A percentile compares a stretch with the other conserved stretches of the same genome.
These are phyloP conservation scores for Apiospora hydei DNA, from an alignment of 2,329 filamentous ascomycete species.

Conservation along the genomic window DNA sequence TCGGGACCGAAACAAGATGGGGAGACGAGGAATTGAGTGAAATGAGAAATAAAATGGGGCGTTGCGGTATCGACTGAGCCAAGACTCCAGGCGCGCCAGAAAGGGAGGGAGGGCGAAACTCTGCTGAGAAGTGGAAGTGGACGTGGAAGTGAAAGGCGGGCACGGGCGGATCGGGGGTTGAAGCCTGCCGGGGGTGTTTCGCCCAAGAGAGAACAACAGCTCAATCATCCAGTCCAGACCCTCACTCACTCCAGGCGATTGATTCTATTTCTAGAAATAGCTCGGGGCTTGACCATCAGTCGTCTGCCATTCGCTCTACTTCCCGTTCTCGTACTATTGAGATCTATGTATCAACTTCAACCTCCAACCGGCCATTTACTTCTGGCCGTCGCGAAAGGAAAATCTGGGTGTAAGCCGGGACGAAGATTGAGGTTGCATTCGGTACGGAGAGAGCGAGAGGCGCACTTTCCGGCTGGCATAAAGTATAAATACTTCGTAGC, in stretches of 20 bases:
- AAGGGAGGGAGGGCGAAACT: conserved; percentile 25
- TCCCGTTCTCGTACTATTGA: background rate
- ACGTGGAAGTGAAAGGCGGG: conserved; percentile 23
- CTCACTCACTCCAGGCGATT: background rate
- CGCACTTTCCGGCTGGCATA: conserved; percentile 20
- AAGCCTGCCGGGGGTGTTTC: conserved; percentile 22
- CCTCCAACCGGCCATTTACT: background rate
- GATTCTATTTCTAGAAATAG: conserved; percentile 1
- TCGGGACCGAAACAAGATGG: conserved; percentile 6
- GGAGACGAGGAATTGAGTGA: conserved; percentile 10
- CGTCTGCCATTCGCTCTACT: too few species aligned
- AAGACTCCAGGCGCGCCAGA: conserved; percentile 20
- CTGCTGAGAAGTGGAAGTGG: conserved; percentile 22
- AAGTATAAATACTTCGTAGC: conserved; percentile 18
- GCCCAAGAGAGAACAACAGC: background rate
- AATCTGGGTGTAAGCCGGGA: conserved; percentile 18
- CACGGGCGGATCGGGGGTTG: conserved; percentile 25
- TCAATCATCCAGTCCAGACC: background rate
- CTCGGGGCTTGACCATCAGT: background rate
- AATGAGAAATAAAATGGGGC: conserved; percentile 22
- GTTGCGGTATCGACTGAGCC: conserved; percentile 20
- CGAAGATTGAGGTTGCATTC: conserved; percentile 18
- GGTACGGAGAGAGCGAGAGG: conserved; percentile 18
- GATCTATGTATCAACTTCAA: background rate
- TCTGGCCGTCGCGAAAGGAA: background rate